Conservation (phyloP, 2,329 filamentous ascomycete species). For the Phialocephala subalpina region DNA sequence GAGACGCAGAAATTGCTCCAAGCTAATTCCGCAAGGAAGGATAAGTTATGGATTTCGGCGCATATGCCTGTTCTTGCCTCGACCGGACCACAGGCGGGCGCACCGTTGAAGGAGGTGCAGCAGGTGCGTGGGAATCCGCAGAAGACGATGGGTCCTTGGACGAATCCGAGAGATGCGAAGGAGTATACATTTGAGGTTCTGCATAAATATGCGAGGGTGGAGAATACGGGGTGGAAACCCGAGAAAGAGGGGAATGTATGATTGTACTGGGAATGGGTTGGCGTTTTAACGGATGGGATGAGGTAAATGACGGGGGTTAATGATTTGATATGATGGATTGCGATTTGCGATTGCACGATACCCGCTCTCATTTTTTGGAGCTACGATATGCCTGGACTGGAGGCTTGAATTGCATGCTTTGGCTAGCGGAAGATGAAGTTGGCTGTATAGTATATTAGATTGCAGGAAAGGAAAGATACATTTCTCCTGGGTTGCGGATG, state of each 20-base stretch:
- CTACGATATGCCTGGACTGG: no score
- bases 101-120: constrained; percentile 49
- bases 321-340: no score
- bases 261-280: no score
- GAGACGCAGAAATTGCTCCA: constrained; percentile 44
- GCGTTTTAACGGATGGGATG: no score
- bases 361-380: no score
- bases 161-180: constrained; percentile 52
- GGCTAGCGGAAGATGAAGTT: no score
- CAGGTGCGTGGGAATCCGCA: not conserved
- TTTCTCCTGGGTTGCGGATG: no score
- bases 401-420: no score
- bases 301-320: no score
- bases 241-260: not conserved
- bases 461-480: no score
- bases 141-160: constrained; percentile 48
- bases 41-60: constrained; percentile 29
- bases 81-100: constrained; percentile 28
- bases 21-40: constrained; percentile 42
- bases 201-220: constrained; percentile 53
- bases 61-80: constrained; percentile 19
- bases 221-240: constrained; percentile 48
- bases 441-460: no score
- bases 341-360: no score
- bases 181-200: constrained; percentile 53